A percentile compares a stretch with the other conserved stretches of the same genome.
phyloP scores from a whole-genome alignment of 495 filamentous ascomycete species.

The Bacidia gigantensis region DNA sequence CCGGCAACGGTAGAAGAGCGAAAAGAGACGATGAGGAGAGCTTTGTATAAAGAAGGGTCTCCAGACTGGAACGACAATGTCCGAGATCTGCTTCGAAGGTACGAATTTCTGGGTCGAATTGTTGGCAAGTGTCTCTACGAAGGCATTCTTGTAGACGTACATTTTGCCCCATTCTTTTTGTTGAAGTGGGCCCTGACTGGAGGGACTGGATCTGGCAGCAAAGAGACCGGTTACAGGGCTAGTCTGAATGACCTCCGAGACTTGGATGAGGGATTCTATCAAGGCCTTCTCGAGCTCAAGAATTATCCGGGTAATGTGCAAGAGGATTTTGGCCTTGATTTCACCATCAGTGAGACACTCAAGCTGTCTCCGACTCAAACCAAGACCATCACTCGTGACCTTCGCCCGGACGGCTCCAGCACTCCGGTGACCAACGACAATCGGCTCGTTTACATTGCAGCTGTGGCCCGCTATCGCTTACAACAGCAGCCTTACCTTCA shows the following conservation, averaged over 20 bases:
- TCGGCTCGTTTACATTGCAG: conserved; percentile 83
- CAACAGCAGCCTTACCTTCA: conserved; percentile 62
- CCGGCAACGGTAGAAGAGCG: conserved; percentile 64
- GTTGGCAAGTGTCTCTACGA: conserved; percentile 98
- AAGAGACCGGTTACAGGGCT: conserved; percentile 62
- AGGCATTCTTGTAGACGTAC: conserved; percentile 86
- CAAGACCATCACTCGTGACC: conserved; percentile 51
- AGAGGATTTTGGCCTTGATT: conserved; percentile 70
- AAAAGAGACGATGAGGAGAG: conserved; percentile 41
- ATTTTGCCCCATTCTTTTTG: conserved; percentile 91
- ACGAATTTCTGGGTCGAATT: conserved; percentile 84
- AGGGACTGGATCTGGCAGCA: conserved; percentile 42
- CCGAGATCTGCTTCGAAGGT: conserved; percentile 52
- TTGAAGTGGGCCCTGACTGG: conserved; percentile 82
- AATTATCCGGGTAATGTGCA: conserved; percentile 77
- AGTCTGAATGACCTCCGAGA: conserved; percentile 89
- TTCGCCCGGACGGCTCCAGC: conserved; percentile 61
- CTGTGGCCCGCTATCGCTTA: conserved; percentile 75
- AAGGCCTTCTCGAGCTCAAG: conserved; percentile 78
- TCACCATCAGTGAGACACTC: conserved; percentile 75
- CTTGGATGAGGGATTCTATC: conserved; percentile 85
- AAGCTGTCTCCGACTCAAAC: conserved; percentile 27
- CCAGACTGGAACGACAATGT: conserved; percentile 44
- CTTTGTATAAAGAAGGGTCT: conserved; percentile 38
- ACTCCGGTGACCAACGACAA: conserved; percentile 83